Conservation (phyloP, 192 early-diverging fungal species). For the Coemansia sp. region DNA sequence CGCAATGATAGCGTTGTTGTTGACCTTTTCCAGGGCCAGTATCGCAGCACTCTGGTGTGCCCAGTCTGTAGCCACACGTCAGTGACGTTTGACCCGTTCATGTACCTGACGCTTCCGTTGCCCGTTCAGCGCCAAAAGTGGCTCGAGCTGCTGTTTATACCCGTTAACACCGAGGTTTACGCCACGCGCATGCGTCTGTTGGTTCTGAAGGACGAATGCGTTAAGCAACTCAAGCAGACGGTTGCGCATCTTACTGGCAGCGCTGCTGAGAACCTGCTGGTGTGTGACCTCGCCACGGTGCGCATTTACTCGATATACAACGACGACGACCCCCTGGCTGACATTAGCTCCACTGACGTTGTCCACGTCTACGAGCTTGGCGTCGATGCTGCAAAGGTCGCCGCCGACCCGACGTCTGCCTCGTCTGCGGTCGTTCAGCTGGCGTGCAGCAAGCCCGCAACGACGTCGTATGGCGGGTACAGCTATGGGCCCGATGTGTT, state of each 20-base stretch:
- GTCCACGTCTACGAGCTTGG: slow-evolving; percentile 47
- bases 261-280: slow-evolving; percentile 18
- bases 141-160: slow-evolving; percentile 55
- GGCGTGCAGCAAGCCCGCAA: slow-evolving; percentile 19
- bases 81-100: slow-evolving; percentile 84
- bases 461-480: slow-evolving; percentile 26
- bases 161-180: slow-evolving; percentile 26
- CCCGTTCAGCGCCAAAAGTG: slow-evolving; percentile 67
- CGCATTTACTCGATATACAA: slow-evolving; percentile 37
- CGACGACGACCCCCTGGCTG: slow-evolving; percentile 26
- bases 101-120: slow-evolving; percentile 74
- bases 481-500: slow-evolving; percentile 30
- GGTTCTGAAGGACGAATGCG: slow-evolving; percentile 64
- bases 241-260: slow-evolving; percentile 54
- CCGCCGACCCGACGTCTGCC: slow-evolving; percentile 14
- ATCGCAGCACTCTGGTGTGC: slow-evolving; percentile 62
- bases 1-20: slow-evolving; percentile 83
- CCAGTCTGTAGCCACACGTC: slow-evolving; percentile 56
- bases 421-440: slow-evolving; percentile 25
- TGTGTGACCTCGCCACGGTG: slow-evolving; percentile 22
- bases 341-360: slow-evolving; percentile 21
- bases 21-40: slow-evolving; percentile 75
- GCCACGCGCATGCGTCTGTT: slow-evolving; percentile 56
- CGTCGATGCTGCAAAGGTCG: slow-evolving; percentile 9
- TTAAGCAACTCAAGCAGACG: slow-evolving; percentile 59